These are phyloP conservation scores for Huntiella savannae DNA, from an alignment of 2,329 filamentous ascomycete genomes.

Conservation along the genomic window DNA sequence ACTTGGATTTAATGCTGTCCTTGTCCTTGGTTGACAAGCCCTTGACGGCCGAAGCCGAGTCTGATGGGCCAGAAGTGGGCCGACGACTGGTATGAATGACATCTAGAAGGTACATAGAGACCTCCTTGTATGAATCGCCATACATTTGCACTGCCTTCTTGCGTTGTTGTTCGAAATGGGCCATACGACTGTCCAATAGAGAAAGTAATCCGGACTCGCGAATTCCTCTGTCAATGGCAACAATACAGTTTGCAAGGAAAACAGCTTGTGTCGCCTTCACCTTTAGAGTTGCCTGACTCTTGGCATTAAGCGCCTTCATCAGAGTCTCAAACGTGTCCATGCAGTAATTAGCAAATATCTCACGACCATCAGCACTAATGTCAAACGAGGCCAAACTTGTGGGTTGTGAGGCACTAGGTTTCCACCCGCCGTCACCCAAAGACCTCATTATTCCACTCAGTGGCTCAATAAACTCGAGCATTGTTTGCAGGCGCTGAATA, in stretches of 20 bases:
- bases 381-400: slow-evolving; percentile 58
- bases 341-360: slow-evolving; percentile 80
- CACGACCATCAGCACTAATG: slow-evolving; percentile 68
- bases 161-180: slow-evolving; percentile 60
- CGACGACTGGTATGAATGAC: slow-evolving; percentile 80
- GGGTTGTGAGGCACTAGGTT: slow-evolving; percentile 33
- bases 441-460: slow-evolving; percentile 82
- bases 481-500: slow-evolving; percentile 68
- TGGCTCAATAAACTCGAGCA: slow-evolving; percentile 72
- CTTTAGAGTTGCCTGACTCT: slow-evolving; percentile 53
- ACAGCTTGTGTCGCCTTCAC: slow-evolving; percentile 65
- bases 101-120: slow-evolving; percentile 69
- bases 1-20: slow-evolving; percentile 92
- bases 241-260: slow-evolving; percentile 76
- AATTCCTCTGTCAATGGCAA: slow-evolving; percentile 70
- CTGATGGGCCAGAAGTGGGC: slow-evolving; percentile 55
- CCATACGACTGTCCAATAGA: slow-evolving; percentile 48
- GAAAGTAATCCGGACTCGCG: slow-evolving; percentile 58
- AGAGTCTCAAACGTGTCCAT: slow-evolving; percentile 73
- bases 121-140: slow-evolving; percentile 72
- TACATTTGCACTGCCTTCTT: slow-evolving; percentile 74
- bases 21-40: slow-evolving; percentile 75
- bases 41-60: slow-evolving; percentile 72
- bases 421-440: slow-evolving; percentile 84
- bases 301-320: slow-evolving; percentile 55